Evolutionary conservation across 352 stramenopile species (phyloP).

Genomic region (Pythium phragmitis): DNA sequence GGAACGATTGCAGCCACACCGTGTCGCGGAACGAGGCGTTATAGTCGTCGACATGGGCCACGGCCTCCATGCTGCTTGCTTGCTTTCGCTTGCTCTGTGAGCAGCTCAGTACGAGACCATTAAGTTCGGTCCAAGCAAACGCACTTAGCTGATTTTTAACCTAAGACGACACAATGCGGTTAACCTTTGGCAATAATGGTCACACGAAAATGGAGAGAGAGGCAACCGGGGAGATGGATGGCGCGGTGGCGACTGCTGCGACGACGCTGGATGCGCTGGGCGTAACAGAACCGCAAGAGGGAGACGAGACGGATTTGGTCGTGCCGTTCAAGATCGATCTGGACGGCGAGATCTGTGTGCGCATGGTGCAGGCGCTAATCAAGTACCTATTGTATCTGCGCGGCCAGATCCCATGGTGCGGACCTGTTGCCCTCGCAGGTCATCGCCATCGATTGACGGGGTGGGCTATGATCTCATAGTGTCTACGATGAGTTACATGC

Average conservation of each 20-base stretch:
- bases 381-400: conserved; percentile 68
- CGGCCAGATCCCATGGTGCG: conserved; percentile 64
- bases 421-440: background rate
- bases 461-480: conserved; percentile 9
- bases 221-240: background rate
- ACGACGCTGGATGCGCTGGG: background rate
- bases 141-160: conserved; percentile 3
- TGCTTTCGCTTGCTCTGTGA: background rate
- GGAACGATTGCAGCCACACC: conserved; percentile 86
- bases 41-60: conserved; percentile 81
- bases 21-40: conserved; percentile 87
- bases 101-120: background rate
- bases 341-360: conserved; percentile 40
- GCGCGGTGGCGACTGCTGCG: background rate
- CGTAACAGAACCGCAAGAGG: background rate
- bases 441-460: background rate
- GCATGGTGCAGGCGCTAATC: conserved; percentile 37
- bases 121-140: conserved; percentile 8
- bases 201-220: conserved; percentile 2
- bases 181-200: background rate
- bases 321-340: conserved; percentile 44
- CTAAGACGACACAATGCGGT: background rate
- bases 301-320: conserved; percentile 22
- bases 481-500: conserved; percentile 51
- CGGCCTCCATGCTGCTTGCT: conserved; percentile 52